phyloP scores from a whole-genome alignment of 1,284 basidiomycete genomes.

The Golubevia pallescens region DNA sequence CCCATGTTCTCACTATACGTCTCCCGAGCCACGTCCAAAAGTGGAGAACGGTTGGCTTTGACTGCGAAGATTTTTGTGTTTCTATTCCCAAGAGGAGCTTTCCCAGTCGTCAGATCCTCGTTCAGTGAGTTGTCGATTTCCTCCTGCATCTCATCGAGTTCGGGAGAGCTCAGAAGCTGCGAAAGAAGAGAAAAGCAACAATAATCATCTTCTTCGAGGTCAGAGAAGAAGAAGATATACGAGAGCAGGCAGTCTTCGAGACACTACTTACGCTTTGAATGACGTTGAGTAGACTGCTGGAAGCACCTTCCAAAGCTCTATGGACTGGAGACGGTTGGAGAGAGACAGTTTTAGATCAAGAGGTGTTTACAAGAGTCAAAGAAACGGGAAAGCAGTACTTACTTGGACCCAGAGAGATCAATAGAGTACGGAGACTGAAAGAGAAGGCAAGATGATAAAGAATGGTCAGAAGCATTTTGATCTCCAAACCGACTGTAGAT shows the following conservation, averaged over 20 bases:
- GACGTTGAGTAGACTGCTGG: constrained; percentile 72
- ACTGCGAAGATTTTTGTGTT: constrained; percentile 39
- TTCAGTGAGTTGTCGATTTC: constrained; percentile 74
- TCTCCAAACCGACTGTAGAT: too few relatives aligned
- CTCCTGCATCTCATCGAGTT: constrained; percentile 72
- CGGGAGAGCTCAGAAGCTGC: constrained; percentile 76
- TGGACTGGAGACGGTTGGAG: constrained; percentile 68
- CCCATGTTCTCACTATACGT: constrained; percentile 85
- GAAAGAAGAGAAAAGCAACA: neutral
- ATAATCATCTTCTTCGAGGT: neutral
- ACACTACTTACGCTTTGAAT: constrained; percentile 70
- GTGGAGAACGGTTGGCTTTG: constrained; percentile 74
- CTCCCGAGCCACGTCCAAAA: constrained; percentile 88
- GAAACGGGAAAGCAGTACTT: neutral
- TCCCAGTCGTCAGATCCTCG: constrained; percentile 68
- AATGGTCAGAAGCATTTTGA: neutral
- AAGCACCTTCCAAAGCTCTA: constrained; percentile 71
- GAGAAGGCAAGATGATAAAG: neutral
- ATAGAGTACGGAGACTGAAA: constrained; percentile 70
- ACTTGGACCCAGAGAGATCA: constrained; percentile 60
- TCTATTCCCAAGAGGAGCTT: constrained; percentile 11
- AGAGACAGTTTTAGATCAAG: too few relatives aligned
- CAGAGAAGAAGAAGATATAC: neutral
- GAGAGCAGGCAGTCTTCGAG: neutral
- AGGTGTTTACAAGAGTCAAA: neutral